phyloP scores from a whole-genome alignment of 2,329 filamentous ascomycete genomes.

The Fusarium nanum region DNA sequence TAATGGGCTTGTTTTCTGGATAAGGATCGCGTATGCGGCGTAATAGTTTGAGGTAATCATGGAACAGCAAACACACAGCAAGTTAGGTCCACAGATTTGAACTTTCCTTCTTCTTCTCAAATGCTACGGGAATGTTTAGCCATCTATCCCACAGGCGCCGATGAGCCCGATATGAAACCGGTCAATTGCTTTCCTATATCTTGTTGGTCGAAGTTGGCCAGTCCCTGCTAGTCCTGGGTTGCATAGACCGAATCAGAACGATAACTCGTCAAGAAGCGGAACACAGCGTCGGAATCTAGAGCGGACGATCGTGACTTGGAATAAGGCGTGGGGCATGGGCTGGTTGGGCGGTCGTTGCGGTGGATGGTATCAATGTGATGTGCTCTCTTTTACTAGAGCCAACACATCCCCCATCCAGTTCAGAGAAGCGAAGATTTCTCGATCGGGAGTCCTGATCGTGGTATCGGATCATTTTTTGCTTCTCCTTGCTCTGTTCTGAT shows the following conservation, averaged over 20 bases:
- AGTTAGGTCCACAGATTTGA: constrained; percentile 17
- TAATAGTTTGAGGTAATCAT: constrained; percentile 14
- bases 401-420: neutral
- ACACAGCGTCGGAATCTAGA: constrained; percentile 1
- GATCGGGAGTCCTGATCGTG: neutral
- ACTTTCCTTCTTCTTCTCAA: neutral
- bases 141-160: constrained; percentile 9
- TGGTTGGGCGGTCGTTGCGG: constrained; percentile 18
- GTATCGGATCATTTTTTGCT: neutral
- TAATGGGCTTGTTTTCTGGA: constrained; percentile 37
- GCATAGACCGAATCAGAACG: neutral
- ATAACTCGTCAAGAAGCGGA: neutral
- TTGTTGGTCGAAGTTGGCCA: constrained; percentile 4
- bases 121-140: neutral
- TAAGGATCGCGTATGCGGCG: constrained; percentile 5
- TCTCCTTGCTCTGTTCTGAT: neutral
- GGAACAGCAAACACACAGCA: constrained; percentile 21
- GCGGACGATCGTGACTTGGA: constrained; percentile 1
- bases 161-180: neutral
- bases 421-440: neutral
- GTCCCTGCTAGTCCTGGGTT: constrained; percentile 8
- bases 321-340: constrained; percentile 18
- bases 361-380: constrained; percentile 18
- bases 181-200: neutral
- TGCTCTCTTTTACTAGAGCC: constrained; percentile 20